These are phyloP conservation scores for Globisporangium heterothallicum DNA, from an alignment of 352 stramenopile species.

Conservation along the genomic window DNA sequence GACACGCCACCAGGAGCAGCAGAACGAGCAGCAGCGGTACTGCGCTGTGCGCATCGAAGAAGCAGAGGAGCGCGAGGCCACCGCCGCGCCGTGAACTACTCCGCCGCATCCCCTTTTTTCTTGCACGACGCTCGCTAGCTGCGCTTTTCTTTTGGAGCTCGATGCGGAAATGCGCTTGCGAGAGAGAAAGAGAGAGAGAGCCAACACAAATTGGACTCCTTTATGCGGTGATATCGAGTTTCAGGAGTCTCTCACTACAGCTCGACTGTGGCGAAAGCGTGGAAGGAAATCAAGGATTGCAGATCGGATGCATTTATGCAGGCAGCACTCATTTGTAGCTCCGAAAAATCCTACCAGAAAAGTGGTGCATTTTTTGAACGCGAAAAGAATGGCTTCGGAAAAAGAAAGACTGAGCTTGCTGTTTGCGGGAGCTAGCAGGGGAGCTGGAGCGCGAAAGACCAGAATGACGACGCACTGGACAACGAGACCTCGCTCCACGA, in stretches of 20 bases:
- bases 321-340: not conserved
- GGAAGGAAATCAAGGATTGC: not conserved
- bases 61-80: constrained; percentile 7
- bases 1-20: constrained; percentile 8
- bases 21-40: constrained; percentile 7
- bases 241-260: not conserved
- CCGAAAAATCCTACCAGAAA: not conserved
- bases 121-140: not conserved
- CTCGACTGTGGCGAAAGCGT: not conserved
- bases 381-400: constrained; percentile 2
- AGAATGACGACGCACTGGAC: not conserved
- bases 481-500: too few relatives aligned
- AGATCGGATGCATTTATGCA: not conserved
- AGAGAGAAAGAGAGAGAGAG: not conserved
- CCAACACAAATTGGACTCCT: not conserved
- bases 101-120: not conserved
- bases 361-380: not conserved
- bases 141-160: not conserved
- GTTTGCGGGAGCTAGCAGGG: not conserved
- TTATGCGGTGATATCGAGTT: not conserved
- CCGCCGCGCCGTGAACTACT: not conserved
- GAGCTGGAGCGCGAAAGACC: not conserved
- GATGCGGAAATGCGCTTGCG: not conserved
- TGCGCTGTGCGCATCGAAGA: constrained; percentile 1
- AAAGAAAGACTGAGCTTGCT: not conserved